Evolutionary conservation across 192 early-diverging fungal genomes (phyloP).

Genomic region (Coemansia sp.): DNA sequence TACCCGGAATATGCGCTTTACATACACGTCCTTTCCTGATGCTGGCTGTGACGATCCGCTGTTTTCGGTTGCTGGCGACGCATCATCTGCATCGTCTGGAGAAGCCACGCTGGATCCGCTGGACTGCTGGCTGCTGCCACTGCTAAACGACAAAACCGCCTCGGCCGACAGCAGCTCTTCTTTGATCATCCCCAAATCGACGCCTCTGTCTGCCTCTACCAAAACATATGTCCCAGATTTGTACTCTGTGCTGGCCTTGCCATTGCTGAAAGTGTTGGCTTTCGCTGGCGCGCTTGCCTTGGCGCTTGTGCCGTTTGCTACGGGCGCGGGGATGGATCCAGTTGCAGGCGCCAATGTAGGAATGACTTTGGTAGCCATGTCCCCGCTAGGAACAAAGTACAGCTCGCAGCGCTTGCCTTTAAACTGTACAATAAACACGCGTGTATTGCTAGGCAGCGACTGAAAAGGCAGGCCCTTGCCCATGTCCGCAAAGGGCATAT

Average conservation of each 20-base stretch:
- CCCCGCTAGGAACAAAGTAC: slow-evolving; percentile 34
- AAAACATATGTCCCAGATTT: slow-evolving; percentile 29
- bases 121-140: slow-evolving; percentile 9
- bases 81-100: background rate
- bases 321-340: slow-evolving; percentile 3
- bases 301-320: background rate
- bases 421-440: slow-evolving; percentile 52
- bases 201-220: slow-evolving; percentile 52
- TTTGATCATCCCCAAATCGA: slow-evolving; percentile 42
- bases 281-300: no score
- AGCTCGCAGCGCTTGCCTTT: slow-evolving; percentile 44
- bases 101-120: background rate
- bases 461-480: slow-evolving; percentile 42
- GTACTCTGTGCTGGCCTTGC: slow-evolving; percentile 5
- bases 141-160: slow-evolving; percentile 25
- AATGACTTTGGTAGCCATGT: slow-evolving; percentile 23
- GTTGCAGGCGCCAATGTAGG: slow-evolving; percentile 20
- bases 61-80: background rate
- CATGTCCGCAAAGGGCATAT: slow-evolving; percentile 54
- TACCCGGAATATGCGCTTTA: slow-evolving; percentile 86
- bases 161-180: slow-evolving; percentile 27
- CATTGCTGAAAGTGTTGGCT: background rate
- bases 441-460: slow-evolving; percentile 32
- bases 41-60: background rate
- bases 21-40: slow-evolving; percentile 70